These are phyloP conservation scores for Acanthamoeba polyphaga DNA, from an alignment of 208 protist species.

Conservation along the genomic window DNA sequence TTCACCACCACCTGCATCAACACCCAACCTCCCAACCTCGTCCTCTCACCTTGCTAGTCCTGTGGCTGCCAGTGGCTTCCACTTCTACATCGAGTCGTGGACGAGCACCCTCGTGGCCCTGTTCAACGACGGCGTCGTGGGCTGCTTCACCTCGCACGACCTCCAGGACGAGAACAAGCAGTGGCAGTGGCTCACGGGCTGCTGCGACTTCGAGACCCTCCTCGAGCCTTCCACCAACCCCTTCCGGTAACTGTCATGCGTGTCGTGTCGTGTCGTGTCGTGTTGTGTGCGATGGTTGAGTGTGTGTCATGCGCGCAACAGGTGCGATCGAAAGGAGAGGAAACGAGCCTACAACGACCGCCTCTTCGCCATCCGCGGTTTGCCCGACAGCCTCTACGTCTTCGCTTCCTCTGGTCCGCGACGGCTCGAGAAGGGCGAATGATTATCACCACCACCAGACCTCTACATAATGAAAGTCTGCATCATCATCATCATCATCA, in stretches of 20 bases:
- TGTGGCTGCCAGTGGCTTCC: neutral
- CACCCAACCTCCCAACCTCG: neutral
- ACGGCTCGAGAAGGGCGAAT: constrained; percentile 33
- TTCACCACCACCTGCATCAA: neutral
- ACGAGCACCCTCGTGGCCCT: constrained; percentile 59
- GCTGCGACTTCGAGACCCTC: constrained; percentile 60
- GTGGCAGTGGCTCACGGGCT: constrained; percentile 44
- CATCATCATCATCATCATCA: no score
- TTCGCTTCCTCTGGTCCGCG: constrained; percentile 6
- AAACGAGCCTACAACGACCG: constrained; percentile 51
- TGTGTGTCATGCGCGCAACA: neutral
- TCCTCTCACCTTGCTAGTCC: neutral
- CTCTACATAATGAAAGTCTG: no score
- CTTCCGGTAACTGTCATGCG: constrained; percentile 14
- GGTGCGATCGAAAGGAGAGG: constrained; percentile 49
- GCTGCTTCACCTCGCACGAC: constrained; percentile 69
- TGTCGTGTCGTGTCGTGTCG: neutral
- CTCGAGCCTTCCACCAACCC: constrained; percentile 22
- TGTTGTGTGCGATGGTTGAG: no score
- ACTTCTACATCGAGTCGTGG: constrained; percentile 63
- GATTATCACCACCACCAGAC: neutral
- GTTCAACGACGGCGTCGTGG: constrained; percentile 47
- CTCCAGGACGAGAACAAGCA: constrained; percentile 50
- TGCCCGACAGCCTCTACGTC: constrained; percentile 49
- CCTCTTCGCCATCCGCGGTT: constrained; percentile 49